Evolutionary conservation across 257 asterid genomes (phyloP).

Genomic region (Solanum corneliomulleri): DNA sequence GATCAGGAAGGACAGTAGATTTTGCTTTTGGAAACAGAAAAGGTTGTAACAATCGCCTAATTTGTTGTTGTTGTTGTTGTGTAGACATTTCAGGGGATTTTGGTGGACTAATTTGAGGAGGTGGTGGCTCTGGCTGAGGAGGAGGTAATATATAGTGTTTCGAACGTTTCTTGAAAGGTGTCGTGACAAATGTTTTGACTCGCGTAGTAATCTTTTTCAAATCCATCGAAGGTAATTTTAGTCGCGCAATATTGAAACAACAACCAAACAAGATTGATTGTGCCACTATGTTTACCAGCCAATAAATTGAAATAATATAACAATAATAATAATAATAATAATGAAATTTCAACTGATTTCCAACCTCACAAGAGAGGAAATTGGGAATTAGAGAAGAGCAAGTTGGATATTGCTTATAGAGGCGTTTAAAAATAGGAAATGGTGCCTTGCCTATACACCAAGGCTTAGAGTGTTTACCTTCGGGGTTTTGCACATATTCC

Average conservation of each 20-base stretch:
- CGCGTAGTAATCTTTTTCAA: constrained; percentile 23
- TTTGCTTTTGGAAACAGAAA: constrained; percentile 50
- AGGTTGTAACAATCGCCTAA: constrained; percentile 16
- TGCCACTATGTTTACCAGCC: background rate
- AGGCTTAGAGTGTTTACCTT: background rate
- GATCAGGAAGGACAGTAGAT: constrained; percentile 62
- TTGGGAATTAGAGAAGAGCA: background rate
- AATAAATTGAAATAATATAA: background rate
- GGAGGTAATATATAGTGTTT: constrained; percentile 1
- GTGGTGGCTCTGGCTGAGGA: background rate
- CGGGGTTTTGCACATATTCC: background rate
- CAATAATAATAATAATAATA: background rate
- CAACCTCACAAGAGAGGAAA: background rate
- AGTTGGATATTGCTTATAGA: background rate
- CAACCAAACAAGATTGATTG: background rate
- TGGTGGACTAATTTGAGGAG: constrained; percentile 8
- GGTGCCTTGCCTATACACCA: background rate
- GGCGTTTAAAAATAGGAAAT: background rate
- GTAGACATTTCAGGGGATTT: constrained; percentile 21
- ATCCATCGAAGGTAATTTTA: background rate
- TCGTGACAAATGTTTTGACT: constrained; percentile 27
- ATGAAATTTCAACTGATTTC: background rate
- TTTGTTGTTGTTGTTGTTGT: background rate
- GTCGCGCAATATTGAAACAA: background rate
- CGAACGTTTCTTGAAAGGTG: constrained; percentile 22